Evolutionary conservation across 768 basidiomycete genomes (phyloP), one percentile per base, ranked within the genome.

Genomic region (Amanita jacksonii): DNA sequence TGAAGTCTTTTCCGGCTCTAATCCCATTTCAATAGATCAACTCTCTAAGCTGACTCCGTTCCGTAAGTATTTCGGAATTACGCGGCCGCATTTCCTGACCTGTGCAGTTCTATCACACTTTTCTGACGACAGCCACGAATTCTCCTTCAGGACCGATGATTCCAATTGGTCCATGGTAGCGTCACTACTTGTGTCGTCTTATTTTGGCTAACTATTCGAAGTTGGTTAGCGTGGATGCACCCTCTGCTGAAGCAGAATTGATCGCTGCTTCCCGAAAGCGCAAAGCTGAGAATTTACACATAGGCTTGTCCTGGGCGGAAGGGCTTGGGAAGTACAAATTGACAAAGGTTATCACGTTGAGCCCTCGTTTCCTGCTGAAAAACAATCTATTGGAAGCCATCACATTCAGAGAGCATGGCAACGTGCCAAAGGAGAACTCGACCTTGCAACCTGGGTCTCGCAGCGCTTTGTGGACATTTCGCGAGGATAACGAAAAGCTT

Each of bases 281-380:
- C 41, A 78, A 69, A 49, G 64, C 72, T 2, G 79, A 85, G 37
- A 78, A 82, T 57, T 72, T 81, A 41, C 86, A 92, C 57, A 62
- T 88, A 36, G 96, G 94, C 1, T 54, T 99, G 30, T 93, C 91
- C 4, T 98, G 93, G 78, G 73, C 76, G 13, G 92, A 94, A 61
- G 96, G 93, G 1, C 67, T 82, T n/a, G 96, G 96, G 27, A 97
- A 96, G 69, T 98, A 97, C 62, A 97, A 97, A 57, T 67, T 98
- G 25, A 85, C 84, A 20, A 98, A 97, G 65, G 83, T 97, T 52
- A 81, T 99, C 51, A 93, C 87, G 0, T 65, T 98, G 28, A 72
- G 86, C 6, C 96, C 96, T 20, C 79, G 96, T 36, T 98, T 92
- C 67, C 65, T 98, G 50, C 62, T 98, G 52, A 86, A 81, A 62